phyloP scores from a whole-genome alignment of 1,139 yeast genomes.

The Candida glucosophila region DNA sequence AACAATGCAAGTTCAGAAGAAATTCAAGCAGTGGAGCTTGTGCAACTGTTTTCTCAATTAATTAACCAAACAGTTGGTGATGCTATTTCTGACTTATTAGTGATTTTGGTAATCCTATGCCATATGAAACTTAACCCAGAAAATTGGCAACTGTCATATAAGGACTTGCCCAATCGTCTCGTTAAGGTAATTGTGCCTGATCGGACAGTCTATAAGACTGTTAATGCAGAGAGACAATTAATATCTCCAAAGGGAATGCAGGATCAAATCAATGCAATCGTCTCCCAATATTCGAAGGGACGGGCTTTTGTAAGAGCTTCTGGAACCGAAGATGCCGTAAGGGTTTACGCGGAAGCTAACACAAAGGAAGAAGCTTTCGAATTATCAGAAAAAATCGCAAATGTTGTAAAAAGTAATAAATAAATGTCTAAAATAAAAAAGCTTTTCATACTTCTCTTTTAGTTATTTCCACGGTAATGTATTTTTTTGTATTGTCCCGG shows the following conservation, averaged over 20 bases:
- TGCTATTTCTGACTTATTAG: slow-evolving; percentile 81
- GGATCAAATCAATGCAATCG: slow-evolving; percentile 56
- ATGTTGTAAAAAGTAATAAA: neutral
- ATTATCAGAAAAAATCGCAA: slow-evolving; percentile 24
- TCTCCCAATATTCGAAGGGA: slow-evolving; percentile 50
- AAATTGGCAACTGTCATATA: slow-evolving; percentile 71
- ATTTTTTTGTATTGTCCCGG: slow-evolving; percentile 74
- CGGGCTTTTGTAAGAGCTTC: slow-evolving; percentile 94
- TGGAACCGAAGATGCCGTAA: slow-evolving; percentile 96
- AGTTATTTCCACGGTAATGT: slow-evolving; percentile 10
- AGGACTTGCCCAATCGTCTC: slow-evolving; percentile 80
- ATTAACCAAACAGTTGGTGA: slow-evolving; percentile 98
- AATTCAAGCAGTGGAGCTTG: slow-evolving; percentile 36
- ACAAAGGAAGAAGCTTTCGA: slow-evolving; percentile 26
- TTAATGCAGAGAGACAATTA: slow-evolving; percentile 83
- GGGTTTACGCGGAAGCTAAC: slow-evolving; percentile 88
- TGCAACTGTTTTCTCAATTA: slow-evolving; percentile 53
- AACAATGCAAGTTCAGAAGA: slow-evolving; percentile 16
- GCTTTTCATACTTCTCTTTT: no score
- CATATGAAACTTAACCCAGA: slow-evolving; percentile 48
- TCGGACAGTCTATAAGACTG: slow-evolving; percentile 69
- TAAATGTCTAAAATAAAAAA: slow-evolving; percentile 1
- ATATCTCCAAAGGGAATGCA: slow-evolving; percentile 76
- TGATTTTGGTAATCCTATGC: slow-evolving; percentile 59
- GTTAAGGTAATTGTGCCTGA: slow-evolving; percentile 79